Evolutionary conservation across 139 green algal species (phyloP), one percentile per base, ranked within the genome.

Genomic region (Eudorina sp.): DNA sequence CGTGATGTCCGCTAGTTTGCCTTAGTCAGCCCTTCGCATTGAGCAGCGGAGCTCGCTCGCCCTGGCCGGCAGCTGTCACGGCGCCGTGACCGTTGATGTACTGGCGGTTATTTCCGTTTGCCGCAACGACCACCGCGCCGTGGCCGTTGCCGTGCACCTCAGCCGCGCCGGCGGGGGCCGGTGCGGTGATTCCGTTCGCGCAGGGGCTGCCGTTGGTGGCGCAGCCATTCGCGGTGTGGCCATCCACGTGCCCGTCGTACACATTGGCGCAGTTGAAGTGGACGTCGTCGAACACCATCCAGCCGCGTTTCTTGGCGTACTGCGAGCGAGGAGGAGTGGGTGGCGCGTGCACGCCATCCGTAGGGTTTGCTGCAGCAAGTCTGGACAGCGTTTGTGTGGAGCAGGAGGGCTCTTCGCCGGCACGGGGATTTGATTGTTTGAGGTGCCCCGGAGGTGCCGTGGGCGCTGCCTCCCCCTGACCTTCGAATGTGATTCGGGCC

Each of bases 181-280:
- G 34, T 14, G 66, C 66, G 18, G 64, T 40, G 31, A 45, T 25
- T 3, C 62, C 62, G 16, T 38, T 2, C 21, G 62, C 38, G 38
- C 19, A 27, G 36, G 34, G 9, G 36, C 31, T 76, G 2, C 68
- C 68, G 19, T 27, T 27, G 55, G 14, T 68, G 55, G 14, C 55
- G 68, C 68, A 31, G 34, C 58, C 58, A 16, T 58, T 58, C 13
- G 51, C 51, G 66, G 19, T 45, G n/a, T 66, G 21, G n/a, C 7
- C 74, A 66, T 45, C 6, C 16, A 53, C 14, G 5, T 55, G 34
- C 75, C 51, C 48, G 4, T 87, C 89, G 60, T 83, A 90, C 36
- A 93, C 87, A 38, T 83, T 43, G 46, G 68, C 88, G 53, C 85
- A 81, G n/a, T 90, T 85, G 69, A 93, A 93, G 80, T 92, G 91